Evolutionary conservation across 352 stramenopile species (phyloP), one percentile per base, ranked within the genome.

Genomic region (Globisporangium paroecandrum): DNA sequence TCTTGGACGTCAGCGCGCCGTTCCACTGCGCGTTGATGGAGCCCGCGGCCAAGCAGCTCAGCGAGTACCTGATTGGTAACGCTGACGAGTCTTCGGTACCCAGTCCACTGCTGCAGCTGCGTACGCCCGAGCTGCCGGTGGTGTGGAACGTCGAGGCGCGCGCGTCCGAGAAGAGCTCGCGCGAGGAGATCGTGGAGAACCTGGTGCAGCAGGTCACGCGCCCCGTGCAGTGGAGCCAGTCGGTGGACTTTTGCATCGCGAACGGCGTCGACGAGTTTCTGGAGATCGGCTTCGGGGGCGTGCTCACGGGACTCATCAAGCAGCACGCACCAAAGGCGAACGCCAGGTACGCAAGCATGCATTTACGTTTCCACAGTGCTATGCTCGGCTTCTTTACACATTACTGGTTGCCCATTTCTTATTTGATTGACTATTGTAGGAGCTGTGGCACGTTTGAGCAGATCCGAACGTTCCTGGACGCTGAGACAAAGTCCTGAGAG

Each of bases 11-110:
- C 60, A 93, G 84, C 55, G 89, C 89, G 62, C 87, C 89, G 5
- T 97, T 97, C 71, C 89, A 97, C 63, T 93, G 86, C 62, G 72
- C 71, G 25, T 61, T 95, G 27, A 97, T 97, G 89, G 77, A 77
- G 61, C 83, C 82, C 2, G 87, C 87, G 0, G 81, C 79, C 1
- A 8, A 72, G 29, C 77, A 86, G 29, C 76, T 96, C 24, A 71
- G 69, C 18, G 56, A 69, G 27, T 68, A 73, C 7, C 71, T 95
- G n/a, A 0, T 9, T 51, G 43, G 18, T 12, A 12, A 10, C 13
- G 27, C 54, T 20, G 10, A 46, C 3, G 57, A 79, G 38, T 57
- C 82, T 8, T 25, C 77, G 2, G 36, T 46, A 29, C 58, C 4
- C 27, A 15, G 12, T 32, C 27, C 54, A 41, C 41, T 82, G 22